phyloP scores from a whole-genome alignment of 805 yeast genomes.

The Wickerhamiella parazyma region DNA sequence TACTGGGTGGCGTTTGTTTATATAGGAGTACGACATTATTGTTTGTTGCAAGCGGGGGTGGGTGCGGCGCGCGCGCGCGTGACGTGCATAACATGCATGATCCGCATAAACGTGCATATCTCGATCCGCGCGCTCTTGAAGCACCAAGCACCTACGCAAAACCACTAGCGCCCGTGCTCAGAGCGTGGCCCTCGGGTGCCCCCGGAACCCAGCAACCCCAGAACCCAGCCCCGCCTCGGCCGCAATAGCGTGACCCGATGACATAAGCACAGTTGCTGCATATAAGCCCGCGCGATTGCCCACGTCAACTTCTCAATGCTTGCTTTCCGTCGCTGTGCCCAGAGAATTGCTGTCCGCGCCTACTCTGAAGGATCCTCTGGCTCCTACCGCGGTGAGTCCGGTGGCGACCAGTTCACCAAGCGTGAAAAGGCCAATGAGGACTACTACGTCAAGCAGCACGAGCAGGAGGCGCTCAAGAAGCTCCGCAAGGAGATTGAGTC shows the following conservation, averaged over 20 bases:
- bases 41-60: not conserved
- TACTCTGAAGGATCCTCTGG: constrained; percentile 28
- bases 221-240: too few relatives aligned
- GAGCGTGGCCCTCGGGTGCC: too few relatives aligned
- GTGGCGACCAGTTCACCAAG: constrained; percentile 56
- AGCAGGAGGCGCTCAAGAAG: constrained; percentile 61
- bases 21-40: not conserved
- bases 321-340: constrained; percentile 16
- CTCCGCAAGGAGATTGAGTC: constrained; percentile 27
- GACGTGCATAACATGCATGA: not conserved
- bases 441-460: constrained; percentile 79
- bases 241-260: not conserved
- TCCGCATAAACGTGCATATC: not conserved
- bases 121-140: too few relatives aligned
- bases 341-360: constrained; percentile 12
- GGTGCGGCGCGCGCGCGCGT: not conserved
- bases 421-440: constrained; percentile 92
- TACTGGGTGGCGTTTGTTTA: not conserved
- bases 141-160: too few relatives aligned
- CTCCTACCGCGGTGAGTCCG: constrained; percentile 48
- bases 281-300: not conserved
- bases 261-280: not conserved
- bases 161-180: too few relatives aligned
- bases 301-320: constrained; percentile 6
- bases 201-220: too few relatives aligned